phyloP scores from a whole-genome alignment of 1,284 basidiomycete species.

The Anthracocystis setariae region DNA sequence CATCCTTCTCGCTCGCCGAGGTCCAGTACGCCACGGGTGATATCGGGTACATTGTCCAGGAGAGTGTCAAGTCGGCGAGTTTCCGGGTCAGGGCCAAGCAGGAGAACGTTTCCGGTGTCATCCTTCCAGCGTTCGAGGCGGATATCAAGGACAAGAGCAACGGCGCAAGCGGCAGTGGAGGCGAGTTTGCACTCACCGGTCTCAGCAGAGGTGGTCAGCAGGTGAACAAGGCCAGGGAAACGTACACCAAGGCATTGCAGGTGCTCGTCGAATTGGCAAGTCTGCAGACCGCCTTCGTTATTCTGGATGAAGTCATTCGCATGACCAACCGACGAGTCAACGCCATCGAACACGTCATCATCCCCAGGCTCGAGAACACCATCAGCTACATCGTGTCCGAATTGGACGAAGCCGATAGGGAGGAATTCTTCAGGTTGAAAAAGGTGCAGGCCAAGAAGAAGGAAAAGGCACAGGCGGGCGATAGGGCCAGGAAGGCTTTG shows the following conservation, averaged over 20 bases:
- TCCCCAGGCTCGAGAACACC: constrained; percentile 94
- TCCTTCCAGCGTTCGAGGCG: constrained; percentile 87
- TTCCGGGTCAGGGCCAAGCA: constrained; percentile 95
- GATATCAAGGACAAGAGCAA: constrained; percentile 38
- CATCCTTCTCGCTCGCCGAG: constrained; percentile 97
- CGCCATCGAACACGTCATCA: constrained; percentile 97
- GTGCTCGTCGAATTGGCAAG: constrained; percentile 97
- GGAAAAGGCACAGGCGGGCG: constrained; percentile 48
- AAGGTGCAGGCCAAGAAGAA: constrained; percentile 66
- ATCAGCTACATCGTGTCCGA: constrained; percentile 72
- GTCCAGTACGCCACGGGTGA: constrained; percentile 94
- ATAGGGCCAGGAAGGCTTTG: constrained; percentile 11
- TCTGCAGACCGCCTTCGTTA: constrained; percentile 91
- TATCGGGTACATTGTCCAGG: constrained; percentile 79
- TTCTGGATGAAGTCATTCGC: constrained; percentile 97
- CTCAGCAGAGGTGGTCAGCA: constrained; percentile 96
- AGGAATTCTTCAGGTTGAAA: constrained; percentile 67
- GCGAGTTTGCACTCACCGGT: constrained; percentile 95
- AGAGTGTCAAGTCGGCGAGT: constrained; percentile 77
- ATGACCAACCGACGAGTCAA: constrained; percentile 98
- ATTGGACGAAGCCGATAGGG: constrained; percentile 66
- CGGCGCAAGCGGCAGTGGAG: constrained; percentile 17
- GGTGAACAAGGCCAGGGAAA: constrained; percentile 89
- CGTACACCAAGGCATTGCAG: constrained; percentile 95
- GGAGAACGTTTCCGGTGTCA: constrained; percentile 97